Evolutionary conservation across 2,329 filamentous ascomycete species (phyloP).

Genomic region (Xylariomycetidae sp.): DNA sequence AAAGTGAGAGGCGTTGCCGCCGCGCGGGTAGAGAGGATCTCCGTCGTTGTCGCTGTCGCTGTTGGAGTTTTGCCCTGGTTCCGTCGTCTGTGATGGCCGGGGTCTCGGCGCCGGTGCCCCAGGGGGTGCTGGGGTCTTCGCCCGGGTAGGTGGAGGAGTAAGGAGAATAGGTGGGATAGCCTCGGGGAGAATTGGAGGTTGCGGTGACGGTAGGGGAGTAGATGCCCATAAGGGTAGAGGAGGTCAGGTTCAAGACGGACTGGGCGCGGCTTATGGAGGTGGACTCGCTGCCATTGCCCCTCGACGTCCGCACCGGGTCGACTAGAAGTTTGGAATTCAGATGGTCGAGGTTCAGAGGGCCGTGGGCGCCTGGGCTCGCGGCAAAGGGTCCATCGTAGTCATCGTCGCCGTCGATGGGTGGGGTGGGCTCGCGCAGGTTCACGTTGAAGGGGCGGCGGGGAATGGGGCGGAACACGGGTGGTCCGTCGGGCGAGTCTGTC

Average conservation of each 20-base stretch:
- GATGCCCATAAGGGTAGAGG: constrained; percentile 86
- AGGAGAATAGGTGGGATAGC: too few species aligned
- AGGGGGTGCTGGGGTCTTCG: constrained; percentile 61
- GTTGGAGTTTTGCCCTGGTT: constrained; percentile 19
- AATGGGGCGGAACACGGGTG: constrained; percentile 61
- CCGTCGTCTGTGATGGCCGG: constrained; percentile 41
- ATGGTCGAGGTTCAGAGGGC: constrained; percentile 36
- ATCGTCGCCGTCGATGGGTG: constrained; percentile 36
- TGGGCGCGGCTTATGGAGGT: constrained; percentile 60
- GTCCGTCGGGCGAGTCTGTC: constrained; percentile 32
- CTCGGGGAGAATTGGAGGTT: constrained; percentile 34
- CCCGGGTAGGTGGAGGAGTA: too few species aligned
- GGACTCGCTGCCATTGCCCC: constrained; percentile 17
- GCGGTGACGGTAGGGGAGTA: constrained; percentile 66
- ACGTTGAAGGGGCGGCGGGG: constrained; percentile 69
- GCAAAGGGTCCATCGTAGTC: too few species aligned
- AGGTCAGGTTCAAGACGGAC: constrained; percentile 81
- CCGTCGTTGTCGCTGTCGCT: constrained; percentile 29
- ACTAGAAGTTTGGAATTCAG: constrained; percentile 29
- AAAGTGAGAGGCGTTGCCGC: constrained; percentile 21
- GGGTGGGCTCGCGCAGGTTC: constrained; percentile 42
- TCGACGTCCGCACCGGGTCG: constrained; percentile 16
- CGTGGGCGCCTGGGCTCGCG: constrained; percentile 34
- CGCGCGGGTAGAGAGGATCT: constrained; percentile 31
- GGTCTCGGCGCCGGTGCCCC: constrained; percentile 73